Conservation (phyloP, 768 basidiomycete species). For the Leucosporidium scottii region DNA sequence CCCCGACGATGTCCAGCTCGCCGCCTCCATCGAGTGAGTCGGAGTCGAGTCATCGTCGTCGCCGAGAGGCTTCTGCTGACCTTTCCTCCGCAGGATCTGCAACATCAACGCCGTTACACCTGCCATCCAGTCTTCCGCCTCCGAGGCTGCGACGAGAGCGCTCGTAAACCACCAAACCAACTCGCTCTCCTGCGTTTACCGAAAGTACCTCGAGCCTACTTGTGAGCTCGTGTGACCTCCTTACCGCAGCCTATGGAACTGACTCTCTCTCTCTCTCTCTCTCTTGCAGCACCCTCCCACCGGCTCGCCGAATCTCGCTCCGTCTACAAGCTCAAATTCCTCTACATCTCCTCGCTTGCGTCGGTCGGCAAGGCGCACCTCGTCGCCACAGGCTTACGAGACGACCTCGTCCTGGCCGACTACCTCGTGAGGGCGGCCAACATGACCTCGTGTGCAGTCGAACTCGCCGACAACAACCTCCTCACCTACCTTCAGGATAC, state of each 20-base stretch:
- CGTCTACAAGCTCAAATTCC: background rate
- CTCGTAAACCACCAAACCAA: background rate
- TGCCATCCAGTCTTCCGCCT: no score
- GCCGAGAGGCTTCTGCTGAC: background rate
- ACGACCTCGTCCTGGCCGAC: conserved; percentile 2
- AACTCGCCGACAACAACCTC: background rate
- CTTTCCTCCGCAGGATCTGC: background rate
- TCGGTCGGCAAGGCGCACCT: conserved; percentile 9
- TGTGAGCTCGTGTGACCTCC: no score
- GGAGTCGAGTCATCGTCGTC: background rate
- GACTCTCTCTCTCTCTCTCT: no score
- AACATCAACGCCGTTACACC: no score
- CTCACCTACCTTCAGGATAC: conserved; percentile 3
- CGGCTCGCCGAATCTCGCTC: background rate
- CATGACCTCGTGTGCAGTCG: conserved; percentile 12
- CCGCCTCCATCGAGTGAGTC: conserved; percentile 2
- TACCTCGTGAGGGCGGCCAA: background rate
- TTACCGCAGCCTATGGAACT: no score
- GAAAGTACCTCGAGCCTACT: conserved; percentile 5
- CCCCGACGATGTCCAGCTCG: background rate
- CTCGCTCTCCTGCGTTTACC: background rate
- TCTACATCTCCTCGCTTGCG: background rate
- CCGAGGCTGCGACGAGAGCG: background rate
- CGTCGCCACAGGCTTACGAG: background rate
- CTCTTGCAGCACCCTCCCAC: background rate